These are phyloP conservation scores for Triangularia verruculosa DNA, from an alignment of 2,329 filamentous ascomycete genomes.

Conservation along the genomic window DNA sequence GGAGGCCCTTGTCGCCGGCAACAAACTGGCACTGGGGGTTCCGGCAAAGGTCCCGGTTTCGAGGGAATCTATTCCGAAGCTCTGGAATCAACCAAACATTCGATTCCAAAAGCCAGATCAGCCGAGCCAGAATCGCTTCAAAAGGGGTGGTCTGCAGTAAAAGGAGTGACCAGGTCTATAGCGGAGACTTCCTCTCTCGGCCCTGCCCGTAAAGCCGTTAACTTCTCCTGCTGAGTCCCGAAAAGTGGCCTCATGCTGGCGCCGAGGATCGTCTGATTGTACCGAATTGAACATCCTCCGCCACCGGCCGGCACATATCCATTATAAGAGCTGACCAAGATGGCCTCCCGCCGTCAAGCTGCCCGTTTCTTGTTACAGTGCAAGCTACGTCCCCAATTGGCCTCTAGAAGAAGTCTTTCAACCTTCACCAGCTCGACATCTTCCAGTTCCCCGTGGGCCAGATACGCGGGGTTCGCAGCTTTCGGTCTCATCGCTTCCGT, in stretches of 20 bases:
- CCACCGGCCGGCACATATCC: constrained; percentile 4
- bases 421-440: constrained; percentile 16
- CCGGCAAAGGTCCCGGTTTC: constrained; percentile 14
- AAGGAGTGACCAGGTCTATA: neutral
- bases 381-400: constrained; percentile 25
- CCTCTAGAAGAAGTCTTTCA: constrained; percentile 20
- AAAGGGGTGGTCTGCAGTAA: neutral
- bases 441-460: constrained; percentile 11
- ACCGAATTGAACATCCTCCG: neutral
- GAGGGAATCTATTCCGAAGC: constrained; percentile 12
- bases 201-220: constrained; percentile 13
- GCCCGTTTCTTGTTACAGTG: constrained; percentile 28
- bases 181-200: constrained; percentile 11
- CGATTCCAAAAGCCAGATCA: constrained; percentile 25
- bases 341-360: constrained; percentile 26
- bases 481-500: constrained; percentile 50
- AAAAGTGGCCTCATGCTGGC: constrained; percentile 30
- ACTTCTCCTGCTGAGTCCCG: constrained; percentile 2
- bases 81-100: constrained; percentile 22
- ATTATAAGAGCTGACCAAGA: constrained; percentile 22
- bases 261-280: constrained; percentile 27
- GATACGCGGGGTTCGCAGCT: constrained; percentile 35
- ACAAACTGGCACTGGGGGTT: constrained; percentile 10
- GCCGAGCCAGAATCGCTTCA: constrained; percentile 17
- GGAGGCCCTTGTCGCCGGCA: constrained; percentile 5